Conservation (phyloP, 805 yeast genomes). For the Starmerella vaccinii region DNA sequence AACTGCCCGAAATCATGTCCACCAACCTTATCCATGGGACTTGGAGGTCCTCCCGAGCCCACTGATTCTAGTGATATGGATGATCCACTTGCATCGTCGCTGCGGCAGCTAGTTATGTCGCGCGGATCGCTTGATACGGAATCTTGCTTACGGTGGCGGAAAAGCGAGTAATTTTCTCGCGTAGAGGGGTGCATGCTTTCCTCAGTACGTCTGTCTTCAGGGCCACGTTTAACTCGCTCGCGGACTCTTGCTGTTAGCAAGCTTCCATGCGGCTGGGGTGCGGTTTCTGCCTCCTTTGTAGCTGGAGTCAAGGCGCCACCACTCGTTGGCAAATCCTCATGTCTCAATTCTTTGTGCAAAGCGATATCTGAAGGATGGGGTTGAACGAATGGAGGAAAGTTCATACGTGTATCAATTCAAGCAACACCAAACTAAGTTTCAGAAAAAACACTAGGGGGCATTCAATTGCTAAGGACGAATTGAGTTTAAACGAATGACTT, state of each 20-base stretch:
- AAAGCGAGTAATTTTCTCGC: background rate
- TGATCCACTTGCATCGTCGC: conserved; percentile 3
- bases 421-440: background rate
- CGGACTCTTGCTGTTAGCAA: background rate
- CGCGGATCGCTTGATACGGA: background rate
- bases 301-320: background rate
- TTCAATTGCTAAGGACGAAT: background rate
- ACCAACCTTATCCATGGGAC: background rate
- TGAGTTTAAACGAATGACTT: conserved; percentile 1
- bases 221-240: background rate
- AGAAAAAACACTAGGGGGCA: background rate
- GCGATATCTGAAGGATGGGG: background rate
- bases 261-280: background rate
- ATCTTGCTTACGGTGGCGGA: conserved; percentile 1
- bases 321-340: background rate
- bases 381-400: background rate
- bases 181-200: background rate
- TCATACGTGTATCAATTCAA: background rate
- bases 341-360: background rate
- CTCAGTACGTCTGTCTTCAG: background rate
- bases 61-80: conserved; percentile 1
- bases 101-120: background rate
- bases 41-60: background rate
- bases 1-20: background rate
- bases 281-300: background rate